A percentile compares a stretch with the other conserved stretches of the same genome.
These are phyloP conservation scores for Mollisiaceae sp. DNA, from an alignment of 2,329 filamentous ascomycete genomes.

Conservation along the genomic window DNA sequence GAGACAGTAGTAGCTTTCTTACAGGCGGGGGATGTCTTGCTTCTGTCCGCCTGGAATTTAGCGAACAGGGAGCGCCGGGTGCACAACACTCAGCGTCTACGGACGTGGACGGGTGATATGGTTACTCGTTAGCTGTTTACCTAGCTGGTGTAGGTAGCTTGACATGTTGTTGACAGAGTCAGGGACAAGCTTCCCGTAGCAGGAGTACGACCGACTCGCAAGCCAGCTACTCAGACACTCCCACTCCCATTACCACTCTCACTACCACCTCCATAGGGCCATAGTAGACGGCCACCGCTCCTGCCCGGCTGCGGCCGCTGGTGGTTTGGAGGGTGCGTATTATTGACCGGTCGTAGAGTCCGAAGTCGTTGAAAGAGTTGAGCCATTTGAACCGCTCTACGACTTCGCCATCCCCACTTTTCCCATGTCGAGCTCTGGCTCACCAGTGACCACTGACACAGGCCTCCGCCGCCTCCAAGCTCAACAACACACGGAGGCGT, in stretches of 20 bases:
- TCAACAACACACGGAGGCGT: conserved; percentile 11
- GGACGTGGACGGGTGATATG: neutral
- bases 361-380: neutral
- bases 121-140: neutral
- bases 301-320: neutral
- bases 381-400: neutral
- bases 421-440: neutral
- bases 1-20: neutral
- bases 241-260: no score
- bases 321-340: neutral
- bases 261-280: no score
- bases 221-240: neutral
- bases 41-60: neutral
- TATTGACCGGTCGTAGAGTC: no score
- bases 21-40: neutral
- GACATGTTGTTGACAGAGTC: neutral
- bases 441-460: neutral
- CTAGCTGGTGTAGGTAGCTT: neutral
- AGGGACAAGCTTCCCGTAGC: neutral
- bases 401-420: neutral
- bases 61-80: neutral
- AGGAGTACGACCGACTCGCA: neutral
- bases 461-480: conserved; percentile 12
- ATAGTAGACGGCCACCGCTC: neutral
- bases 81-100: neutral